Base-by-base conservation (phyloP, 371 early-diverging fungal species). In the Mucor lusitanicus region DNA sequence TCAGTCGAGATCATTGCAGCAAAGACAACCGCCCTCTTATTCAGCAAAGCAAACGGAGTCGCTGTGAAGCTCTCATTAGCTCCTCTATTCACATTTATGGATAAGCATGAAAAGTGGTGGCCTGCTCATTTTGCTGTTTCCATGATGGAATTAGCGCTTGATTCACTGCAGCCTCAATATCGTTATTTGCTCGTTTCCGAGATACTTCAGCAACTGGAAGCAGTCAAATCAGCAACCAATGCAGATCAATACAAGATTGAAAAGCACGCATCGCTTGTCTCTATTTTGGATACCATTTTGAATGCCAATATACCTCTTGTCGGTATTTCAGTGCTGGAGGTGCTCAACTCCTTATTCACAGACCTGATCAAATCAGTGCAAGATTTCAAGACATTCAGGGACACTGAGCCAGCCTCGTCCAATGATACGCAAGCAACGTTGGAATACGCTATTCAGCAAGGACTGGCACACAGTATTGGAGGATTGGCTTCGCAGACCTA, bases 291-390 rank as follows among this genome's bases (percentile, higher is more conserved):
- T 15, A 78, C 82, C 2, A 72, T 92, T 12, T 65, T 92, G 19
- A 81, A 80, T 32, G 78, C 81, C 11, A 79, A 85, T 17, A 68
- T 83, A 40, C 85, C 85, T 5, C 75, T 91, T 37, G 87, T 88
- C 4, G 94, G 95, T 44, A 79, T 95, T 25, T 92, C 95, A 3
- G 90, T 91, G 0, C 77, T 94, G 64, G 97, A 95, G 73, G 88
- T 94, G 2, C 73, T 95, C 54, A 91, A 92, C 58, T 81, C 91
- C 6, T 82, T 95, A 5, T 84, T 91, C 27, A 74, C 74, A 8
- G 81, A 85, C 25, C 67, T 95, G 48, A 76, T 88, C 17, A 77
- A 77, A 65, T 80, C 84, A 0, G 59, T 84, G 0, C 78, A 77
- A 30, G 75, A 73, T 19, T 57, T 54, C 25, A 64, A 68, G 7